Evolutionary conservation across 495 filamentous ascomycete genomes (phyloP), one percentile per base, ranked within the genome.

Genomic region (Penicillium crystallinum): DNA sequence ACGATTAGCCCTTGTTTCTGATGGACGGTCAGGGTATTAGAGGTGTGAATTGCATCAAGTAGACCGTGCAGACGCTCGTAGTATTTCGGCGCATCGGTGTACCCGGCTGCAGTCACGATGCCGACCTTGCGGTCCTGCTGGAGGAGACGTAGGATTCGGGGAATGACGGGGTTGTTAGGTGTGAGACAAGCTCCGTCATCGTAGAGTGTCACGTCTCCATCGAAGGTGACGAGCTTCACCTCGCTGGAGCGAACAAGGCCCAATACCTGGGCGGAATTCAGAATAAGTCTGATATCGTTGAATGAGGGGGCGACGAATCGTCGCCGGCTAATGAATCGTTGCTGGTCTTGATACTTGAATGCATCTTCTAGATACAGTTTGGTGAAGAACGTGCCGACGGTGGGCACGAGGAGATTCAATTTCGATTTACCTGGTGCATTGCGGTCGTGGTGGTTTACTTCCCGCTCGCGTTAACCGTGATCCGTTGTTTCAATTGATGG

Each of bases 171-270:
- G 67, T 85, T 95, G 17, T 79, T 75, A 2, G 79, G 64, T 30
- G 80, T 82, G 36, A 98, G 77, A 54, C 81, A 88, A 57, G 89
- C 75, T 10, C 92, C 95, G 62, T 98, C 92, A 55, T 96, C 90
- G 67, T 97, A 97, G 33, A 98, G 81, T 6, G 95, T 98, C 11
- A 98, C 90, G 61, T 98, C 95, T 64, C 95, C 95, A 66, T 98
- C 93, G 60, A 98, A 97, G 12, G 93, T 98, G 41, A 95, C 83
- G 3, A 98, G 82, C 55, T 91, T 79, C 7, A 95, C 63, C 11
- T 66, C 59, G 38, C 77, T 76, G 14, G 77, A 65, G 34, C 77
- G 80, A 6, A 88, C 83, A 2, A 97, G 77, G 43, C 88, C 87
- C 79, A 96, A 86, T 21, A 96, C 73, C 71, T 98, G 95, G 42